Evolutionary conservation across 106 monocot species (phyloP), one percentile per base, ranked within the genome.

Genomic region (Allium sativum): DNA sequence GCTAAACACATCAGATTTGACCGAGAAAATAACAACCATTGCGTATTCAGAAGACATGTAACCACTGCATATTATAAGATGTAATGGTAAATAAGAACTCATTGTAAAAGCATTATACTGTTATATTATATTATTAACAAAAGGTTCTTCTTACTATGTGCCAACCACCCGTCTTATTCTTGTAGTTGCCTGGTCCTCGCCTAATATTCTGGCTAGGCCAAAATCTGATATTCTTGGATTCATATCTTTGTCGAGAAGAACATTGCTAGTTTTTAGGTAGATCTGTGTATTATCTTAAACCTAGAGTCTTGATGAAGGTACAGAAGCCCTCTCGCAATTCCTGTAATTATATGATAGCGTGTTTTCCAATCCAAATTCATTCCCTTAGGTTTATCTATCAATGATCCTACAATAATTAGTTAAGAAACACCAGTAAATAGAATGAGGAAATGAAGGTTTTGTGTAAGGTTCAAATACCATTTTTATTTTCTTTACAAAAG

Each of bases 181-280:
- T 1, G 40, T 12, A 18, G 18, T 16, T 20, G 53, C 61, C 19
- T 62, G 43, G 1, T 70, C 70, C 10, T 18, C 46, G 22, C 64
- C 72, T 62, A 64, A 64, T 8, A 72, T 44, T 41, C 51, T 72
- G 21, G 72, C 72, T 12, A 72, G 8, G 14, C 72, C 70, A 61
- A 70, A 70, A 40, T 70, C 61, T 43, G 70, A 62, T 7, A 70
- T 61, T 18, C 59, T 70, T 0, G 72, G 72, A 20, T 56, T 72
- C 72, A 72, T 72, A 5, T 53, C 53, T 17, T 12, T 50, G 44
- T 70, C 70, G 5, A 70, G 44, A 43, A 70, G 59, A 45, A 70
- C 43, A 16, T 70, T 70, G 41, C 69, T 57, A 21, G 68, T 46
- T 56, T 68, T 68, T 13, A 68, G 20, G 46, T 68, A 56, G n/a